These are phyloP conservation scores for Cercospora sesami DNA, from an alignment of 2,329 filamentous ascomycete genomes.

Conservation along the genomic window DNA sequence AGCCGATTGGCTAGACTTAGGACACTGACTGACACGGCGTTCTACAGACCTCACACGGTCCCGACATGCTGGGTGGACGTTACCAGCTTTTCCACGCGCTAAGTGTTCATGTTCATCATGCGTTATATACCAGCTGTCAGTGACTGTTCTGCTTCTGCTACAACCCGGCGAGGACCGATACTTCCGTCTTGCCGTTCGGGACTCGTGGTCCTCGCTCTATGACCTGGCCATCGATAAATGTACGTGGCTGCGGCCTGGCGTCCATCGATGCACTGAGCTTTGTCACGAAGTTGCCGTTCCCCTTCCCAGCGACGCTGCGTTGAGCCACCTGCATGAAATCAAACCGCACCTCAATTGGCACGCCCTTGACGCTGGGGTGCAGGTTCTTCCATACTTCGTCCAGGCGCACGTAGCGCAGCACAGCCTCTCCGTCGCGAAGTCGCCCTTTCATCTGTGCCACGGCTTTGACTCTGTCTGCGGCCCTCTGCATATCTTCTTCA, in stretches of 20 bases:
- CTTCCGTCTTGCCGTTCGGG: conserved; percentile 8
- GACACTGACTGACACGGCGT: not conserved
- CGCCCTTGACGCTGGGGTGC: conserved; percentile 15
- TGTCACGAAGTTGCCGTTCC: conserved; percentile 16
- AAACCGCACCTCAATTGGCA: conserved; percentile 24
- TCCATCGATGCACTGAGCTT: conserved; percentile 12
- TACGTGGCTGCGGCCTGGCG: conserved; percentile 11
- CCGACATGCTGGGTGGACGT: not conserved
- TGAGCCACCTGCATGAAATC: conserved; percentile 14
- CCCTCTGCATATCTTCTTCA: conserved; percentile 18
- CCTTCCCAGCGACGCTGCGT: conserved; percentile 9
- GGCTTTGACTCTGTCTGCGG: conserved; percentile 16
- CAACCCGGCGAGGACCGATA: conserved; percentile 4
- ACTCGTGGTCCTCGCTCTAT: not conserved
- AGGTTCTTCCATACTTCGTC: conserved; percentile 25
- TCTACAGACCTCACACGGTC: not conserved
- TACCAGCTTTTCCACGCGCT: not conserved
- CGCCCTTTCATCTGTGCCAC: conserved; percentile 18
- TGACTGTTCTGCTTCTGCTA: conserved; percentile 13
- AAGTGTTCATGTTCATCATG: not conserved
- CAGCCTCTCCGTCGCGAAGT: conserved; percentile 20
- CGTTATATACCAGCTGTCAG: not conserved
- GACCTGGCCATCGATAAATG: conserved; percentile 17
- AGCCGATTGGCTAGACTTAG: not conserved
- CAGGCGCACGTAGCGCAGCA: conserved; percentile 27